phyloP scores from a whole-genome alignment of 352 stramenopile species.

The Halophytophthora polymorphica region DNA sequence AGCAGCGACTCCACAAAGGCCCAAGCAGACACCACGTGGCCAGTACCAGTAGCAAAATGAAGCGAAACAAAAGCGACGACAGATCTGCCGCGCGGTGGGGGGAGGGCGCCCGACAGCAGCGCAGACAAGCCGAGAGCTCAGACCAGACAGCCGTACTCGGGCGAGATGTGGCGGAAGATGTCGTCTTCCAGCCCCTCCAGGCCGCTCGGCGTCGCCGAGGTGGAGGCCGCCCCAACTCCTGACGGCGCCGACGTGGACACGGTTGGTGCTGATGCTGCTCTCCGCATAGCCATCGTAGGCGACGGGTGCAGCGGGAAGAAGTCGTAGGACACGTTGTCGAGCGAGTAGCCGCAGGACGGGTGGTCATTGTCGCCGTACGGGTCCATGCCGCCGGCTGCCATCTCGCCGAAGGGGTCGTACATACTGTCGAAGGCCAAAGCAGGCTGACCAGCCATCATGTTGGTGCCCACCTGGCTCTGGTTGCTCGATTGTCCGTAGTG shows the following conservation, averaged over 20 bases:
- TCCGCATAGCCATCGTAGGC: constrained; percentile 38
- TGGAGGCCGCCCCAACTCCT: constrained; percentile 6
- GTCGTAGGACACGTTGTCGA: constrained; percentile 48
- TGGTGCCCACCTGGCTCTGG: constrained; percentile 1
- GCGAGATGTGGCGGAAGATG: constrained; percentile 83
- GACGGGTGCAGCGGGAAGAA: constrained; percentile 50
- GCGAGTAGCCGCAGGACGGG: constrained; percentile 42
- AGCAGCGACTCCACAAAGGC: too few relatives aligned
- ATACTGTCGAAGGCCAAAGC: constrained; percentile 35
- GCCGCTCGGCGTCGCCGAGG: constrained; percentile 9
- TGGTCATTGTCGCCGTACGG: constrained; percentile 49
- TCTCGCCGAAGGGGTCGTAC: constrained; percentile 46
- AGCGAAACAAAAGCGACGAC: too few relatives aligned
- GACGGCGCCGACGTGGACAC: constrained; percentile 1
- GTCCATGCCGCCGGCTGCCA: constrained; percentile 36
- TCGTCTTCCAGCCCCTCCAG: constrained; percentile 55
- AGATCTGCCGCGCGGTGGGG: too few relatives aligned
- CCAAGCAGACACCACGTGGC: too few relatives aligned
- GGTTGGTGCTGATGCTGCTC: constrained; percentile 16
- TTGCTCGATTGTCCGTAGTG: constrained; percentile 23
- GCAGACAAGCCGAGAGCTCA: constrained; percentile 18
- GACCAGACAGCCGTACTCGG: constrained; percentile 79
- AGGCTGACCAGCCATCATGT: constrained; percentile 16
- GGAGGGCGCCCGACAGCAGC: too few relatives aligned
- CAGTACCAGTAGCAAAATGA: too few relatives aligned